Evolutionary conservation across 495 filamentous ascomycete species (phyloP), one percentile per base, ranked within the genome.

Genomic region (Aspergillus leporis): DNA sequence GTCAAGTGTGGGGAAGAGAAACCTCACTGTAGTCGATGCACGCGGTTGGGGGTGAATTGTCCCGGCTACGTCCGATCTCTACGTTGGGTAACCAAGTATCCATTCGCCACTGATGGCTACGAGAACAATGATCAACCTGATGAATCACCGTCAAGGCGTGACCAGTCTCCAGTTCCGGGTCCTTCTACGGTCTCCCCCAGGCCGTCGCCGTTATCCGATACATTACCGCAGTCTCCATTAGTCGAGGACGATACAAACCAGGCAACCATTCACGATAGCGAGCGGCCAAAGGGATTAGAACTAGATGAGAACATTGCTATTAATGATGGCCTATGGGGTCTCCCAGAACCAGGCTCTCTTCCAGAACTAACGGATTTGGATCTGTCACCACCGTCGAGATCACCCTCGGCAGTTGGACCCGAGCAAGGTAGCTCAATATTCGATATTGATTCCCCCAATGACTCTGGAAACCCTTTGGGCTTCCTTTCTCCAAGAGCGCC

Each of bases 1-100:
- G 71, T 85, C 56, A 85, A 85, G 72, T 85, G 82, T 62, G 82
- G 81, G 68, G 82, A 85, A 64, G 74, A 74, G 30, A 75, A 79
- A 40, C 82, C 82, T 34, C 68, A 73, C 50, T 85, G 82, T 62
- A 66, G 60, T 55, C 79, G 81, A 54, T 85, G 82, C 60, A 74
- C 65, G n/a, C 76, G 76, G 34, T 66, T 81, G 49, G 74, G 77
- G 0, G 69, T 83, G 19, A 60, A 61, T 25, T 85, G 82, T 51
- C 82, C 82, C 18, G 82, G 82, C 1, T 85, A 84, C 61, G 68
- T 74, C 4, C 78, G 83, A 63, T 69, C 77, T 6, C 64, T 85
- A 16, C 74, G 78, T 32, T 85, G 83, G 83, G 76, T 81, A 16
- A 83, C 80, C 16, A 81, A 84, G 61, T 75, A 82, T 66, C 69